Percentiles rank a stretch among this genome's conserved stretches.
Evolutionary conservation across 176 grass and related monocot species (phyloP).

Genomic region (Eragrostis nindensis): DNA sequence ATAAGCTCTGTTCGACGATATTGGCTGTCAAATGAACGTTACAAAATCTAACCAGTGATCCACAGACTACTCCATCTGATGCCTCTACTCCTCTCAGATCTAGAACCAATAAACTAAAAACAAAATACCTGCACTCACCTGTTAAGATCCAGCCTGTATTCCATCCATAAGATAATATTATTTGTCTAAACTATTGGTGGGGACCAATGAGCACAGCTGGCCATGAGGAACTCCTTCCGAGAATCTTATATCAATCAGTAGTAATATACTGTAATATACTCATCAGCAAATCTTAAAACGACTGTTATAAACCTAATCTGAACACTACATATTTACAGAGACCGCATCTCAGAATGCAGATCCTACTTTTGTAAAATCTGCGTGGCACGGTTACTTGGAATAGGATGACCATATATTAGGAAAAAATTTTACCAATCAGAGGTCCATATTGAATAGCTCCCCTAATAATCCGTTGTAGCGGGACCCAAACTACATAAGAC

Average conservation of each 20-base stretch:
- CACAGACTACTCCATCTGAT: constrained; percentile 32
- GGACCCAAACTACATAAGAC: constrained; percentile 35
- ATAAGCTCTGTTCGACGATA: background rate
- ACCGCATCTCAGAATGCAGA: constrained; percentile 10
- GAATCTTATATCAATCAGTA: constrained; percentile 32
- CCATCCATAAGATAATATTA: constrained; percentile 31
- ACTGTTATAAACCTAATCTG: constrained; percentile 47
- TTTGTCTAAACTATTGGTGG: constrained; percentile 39
- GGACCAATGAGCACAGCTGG: constrained; percentile 37
- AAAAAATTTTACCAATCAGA: constrained; percentile 12
- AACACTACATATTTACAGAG: constrained; percentile 56
- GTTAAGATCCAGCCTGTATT: constrained; percentile 54
- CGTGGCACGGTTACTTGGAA: background rate
- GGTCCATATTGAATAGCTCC: constrained; percentile 26
- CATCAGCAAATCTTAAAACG: constrained; percentile 35
- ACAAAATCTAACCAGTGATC: constrained; percentile 34
- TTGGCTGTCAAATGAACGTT: constrained; percentile 41
- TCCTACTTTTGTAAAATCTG: constrained; percentile 39
- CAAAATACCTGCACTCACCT: constrained; percentile 47
- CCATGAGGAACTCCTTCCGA: constrained; percentile 33
- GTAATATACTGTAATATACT: constrained; percentile 11
- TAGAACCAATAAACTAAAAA: constrained; percentile 50
- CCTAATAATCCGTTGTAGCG: constrained; percentile 34
- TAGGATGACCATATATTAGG: background rate
- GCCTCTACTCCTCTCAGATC: constrained; percentile 41